Base-by-base conservation (phyloP, 371 early-diverging fungal species). In the Syncephalastrum racemosum region DNA sequence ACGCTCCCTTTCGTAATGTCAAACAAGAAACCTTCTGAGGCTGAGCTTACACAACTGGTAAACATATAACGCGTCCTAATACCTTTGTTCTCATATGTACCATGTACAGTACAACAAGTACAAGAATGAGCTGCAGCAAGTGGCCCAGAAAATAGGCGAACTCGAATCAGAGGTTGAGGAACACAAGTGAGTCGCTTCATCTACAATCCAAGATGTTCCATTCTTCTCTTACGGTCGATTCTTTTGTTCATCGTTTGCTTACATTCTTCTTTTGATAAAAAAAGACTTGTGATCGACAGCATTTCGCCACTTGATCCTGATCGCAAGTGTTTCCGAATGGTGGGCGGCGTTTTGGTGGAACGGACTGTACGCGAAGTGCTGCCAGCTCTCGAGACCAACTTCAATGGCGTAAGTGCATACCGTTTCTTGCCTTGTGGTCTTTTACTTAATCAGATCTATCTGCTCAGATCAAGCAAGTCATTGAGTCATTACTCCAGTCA, bases 141-240 rank as follows among this genome's bases (percentile, higher is more conserved):
- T 97, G 19, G 92, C 95, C 13, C 83, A 83, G 63, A 97, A 96
- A 81, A 82, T 96, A 56, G 95, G 95, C 25, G 97, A 96, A 70
- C 82, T 97, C 31, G 98, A 97, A 71, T 81, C 86, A 59, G 96
- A 97, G 70, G 80, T 87, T 7, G 97, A 95, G 64, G 98, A 97
- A 75, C 97, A 97, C 84, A 86, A 88, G 93, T 92, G 82, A 64
- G 57, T 18, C 25, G 19, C 2, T 14, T 23, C 50, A 49, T 46
- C 46, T 48, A 18, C 41, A 36, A 44, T 48, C 19, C 3, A 39
- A 51, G 15, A 51, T 22, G 10, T 15, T 22, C 25, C 7, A 40
- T 23, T 3, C 24, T 45, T 16, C 2, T 16, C 8, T 25, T 2
- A 4, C 36, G 2, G 36, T 12, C 36, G 2, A 12, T 8, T 31